phyloP scores from a whole-genome alignment of 768 basidiomycete genomes.

The Amanita fuliginea region DNA sequence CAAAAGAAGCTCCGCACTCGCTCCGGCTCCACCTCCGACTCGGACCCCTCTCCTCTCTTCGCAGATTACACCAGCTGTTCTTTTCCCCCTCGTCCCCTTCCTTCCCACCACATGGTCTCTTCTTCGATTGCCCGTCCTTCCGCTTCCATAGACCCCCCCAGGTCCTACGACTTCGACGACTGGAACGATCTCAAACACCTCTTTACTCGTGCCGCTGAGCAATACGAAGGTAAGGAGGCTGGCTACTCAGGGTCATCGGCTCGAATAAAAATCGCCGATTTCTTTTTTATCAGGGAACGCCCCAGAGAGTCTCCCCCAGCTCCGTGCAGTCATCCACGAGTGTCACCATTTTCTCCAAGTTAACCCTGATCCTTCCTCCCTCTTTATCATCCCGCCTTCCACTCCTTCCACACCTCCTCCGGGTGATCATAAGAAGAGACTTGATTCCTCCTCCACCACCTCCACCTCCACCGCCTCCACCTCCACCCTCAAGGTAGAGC shows the following conservation, averaged over 20 bases:
- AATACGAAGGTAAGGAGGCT: constrained; percentile 52
- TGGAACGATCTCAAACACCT: constrained; percentile 63
- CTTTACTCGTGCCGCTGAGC: constrained; percentile 42
- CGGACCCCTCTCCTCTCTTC: not conserved
- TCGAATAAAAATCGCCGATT: not conserved
- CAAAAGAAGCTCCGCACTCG: constrained; percentile 5
- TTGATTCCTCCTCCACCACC: not conserved
- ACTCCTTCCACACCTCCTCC: constrained; percentile 7
- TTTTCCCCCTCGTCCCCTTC: not conserved
- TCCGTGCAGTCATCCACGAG: constrained; percentile 57
- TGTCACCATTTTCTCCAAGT: constrained; percentile 50
- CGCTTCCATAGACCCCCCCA: constrained; percentile 8
- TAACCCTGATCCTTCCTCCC: constrained; percentile 45
- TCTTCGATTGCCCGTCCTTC: constrained; percentile 23
- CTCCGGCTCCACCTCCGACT: constrained; percentile 11
- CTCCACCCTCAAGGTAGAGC: constrained; percentile 4
- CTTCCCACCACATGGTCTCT: constrained; percentile 19
- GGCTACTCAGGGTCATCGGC: constrained; percentile 11
- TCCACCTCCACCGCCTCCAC: not conserved
- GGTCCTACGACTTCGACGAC: constrained; percentile 32
- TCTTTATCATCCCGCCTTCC: constrained; percentile 23
- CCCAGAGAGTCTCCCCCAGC: constrained; percentile 37
- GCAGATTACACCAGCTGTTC: no score
- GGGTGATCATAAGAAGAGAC: not conserved
- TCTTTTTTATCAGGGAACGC: constrained; percentile 21